Conservation (phyloP, 345 rosid species). For the Linum tenue region DNA sequence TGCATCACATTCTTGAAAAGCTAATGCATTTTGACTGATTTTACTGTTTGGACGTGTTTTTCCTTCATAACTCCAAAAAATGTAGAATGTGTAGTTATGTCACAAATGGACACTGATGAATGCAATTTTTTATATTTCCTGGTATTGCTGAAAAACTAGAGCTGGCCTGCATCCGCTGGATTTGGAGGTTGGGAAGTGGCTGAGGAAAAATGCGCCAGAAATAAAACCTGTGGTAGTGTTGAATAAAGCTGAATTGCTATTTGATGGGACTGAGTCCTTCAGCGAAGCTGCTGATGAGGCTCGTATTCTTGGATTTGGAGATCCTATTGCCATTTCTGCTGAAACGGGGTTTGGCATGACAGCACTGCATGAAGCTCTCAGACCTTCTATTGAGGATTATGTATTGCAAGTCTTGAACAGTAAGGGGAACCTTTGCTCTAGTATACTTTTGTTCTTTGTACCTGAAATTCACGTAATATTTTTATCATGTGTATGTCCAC, state of each 20-base stretch:
- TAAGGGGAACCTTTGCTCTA: slow-evolving; percentile 18
- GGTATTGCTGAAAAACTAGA: slow-evolving; percentile 27
- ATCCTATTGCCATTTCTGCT: slow-evolving; percentile 83
- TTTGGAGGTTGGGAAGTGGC: slow-evolving; percentile 88
- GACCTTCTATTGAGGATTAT: slow-evolving; percentile 56
- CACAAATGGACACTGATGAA: background rate
- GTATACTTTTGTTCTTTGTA: background rate
- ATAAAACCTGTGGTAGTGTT: slow-evolving; percentile 60
- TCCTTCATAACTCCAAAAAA: background rate
- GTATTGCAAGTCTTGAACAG: slow-evolving; percentile 48
- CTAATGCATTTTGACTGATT: too few species aligned
- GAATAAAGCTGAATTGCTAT: slow-evolving; percentile 82
- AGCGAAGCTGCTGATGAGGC: slow-evolving; percentile 58
- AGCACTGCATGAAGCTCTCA: slow-evolving; percentile 64
- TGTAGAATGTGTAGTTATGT: background rate
- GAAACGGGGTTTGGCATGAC: slow-evolving; percentile 96
- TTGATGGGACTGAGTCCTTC: slow-evolving; percentile 48
- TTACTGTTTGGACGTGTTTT: background rate
- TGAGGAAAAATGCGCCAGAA: slow-evolving; percentile 69
- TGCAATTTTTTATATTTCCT: slow-evolving; percentile 10
- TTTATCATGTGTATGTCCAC: background rate
- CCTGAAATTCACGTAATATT: background rate
- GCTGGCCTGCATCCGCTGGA: slow-evolving; percentile 90
- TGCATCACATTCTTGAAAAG: background rate
- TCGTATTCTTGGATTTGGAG: slow-evolving; percentile 67